Conservation (phyloP, 2,329 filamentous ascomycete species). For the Albophoma yamanashiensis region DNA sequence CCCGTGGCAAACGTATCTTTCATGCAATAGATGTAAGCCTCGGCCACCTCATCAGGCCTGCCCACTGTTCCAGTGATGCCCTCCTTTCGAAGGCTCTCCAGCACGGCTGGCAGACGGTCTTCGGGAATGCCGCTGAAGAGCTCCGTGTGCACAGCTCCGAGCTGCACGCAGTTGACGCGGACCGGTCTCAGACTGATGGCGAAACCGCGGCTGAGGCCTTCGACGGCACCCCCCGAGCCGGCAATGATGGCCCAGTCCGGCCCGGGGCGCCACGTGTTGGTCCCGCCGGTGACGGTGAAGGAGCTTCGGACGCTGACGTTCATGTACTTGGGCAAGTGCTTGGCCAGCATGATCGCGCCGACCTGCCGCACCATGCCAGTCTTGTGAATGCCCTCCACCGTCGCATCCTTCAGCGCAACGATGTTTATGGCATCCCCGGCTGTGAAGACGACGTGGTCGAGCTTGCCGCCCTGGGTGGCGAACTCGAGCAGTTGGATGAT, state of each 20-base stretch:
- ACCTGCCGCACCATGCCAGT: constrained; percentile 39
- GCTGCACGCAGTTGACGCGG: constrained; percentile 50
- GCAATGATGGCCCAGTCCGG: constrained; percentile 39
- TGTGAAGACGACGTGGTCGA: constrained; percentile 49
- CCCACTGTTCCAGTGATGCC: constrained; percentile 13
- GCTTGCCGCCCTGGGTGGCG: constrained; percentile 31
- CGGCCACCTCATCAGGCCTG: constrained; percentile 27
- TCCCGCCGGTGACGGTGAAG: constrained; percentile 46
- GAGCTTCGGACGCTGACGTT: constrained; percentile 29
- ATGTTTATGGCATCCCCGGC: constrained; percentile 34
- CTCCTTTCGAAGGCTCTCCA: constrained; percentile 8
- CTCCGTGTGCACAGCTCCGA: constrained; percentile 41
- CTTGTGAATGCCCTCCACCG: constrained; percentile 25
- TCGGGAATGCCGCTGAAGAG: constrained; percentile 14
- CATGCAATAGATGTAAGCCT: constrained; percentile 32
- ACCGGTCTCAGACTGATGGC: constrained; percentile 54
- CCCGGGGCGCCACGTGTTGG: constrained; percentile 36
- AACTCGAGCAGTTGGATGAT: constrained; percentile 35
- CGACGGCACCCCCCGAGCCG: constrained; percentile 36
- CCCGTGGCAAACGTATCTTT: constrained; percentile 28
- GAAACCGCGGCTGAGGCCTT: constrained; percentile 42
- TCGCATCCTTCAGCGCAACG: constrained; percentile 28
- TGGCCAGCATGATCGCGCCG: constrained; percentile 39
- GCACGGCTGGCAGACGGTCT: constrained; percentile 4
- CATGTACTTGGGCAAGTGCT: constrained; percentile 34